A percentile compares a stretch with the other conserved stretches of the same genome.
phyloP scores from a whole-genome alignment of 306 rosid genomes.

The Fagus crenata region DNA sequence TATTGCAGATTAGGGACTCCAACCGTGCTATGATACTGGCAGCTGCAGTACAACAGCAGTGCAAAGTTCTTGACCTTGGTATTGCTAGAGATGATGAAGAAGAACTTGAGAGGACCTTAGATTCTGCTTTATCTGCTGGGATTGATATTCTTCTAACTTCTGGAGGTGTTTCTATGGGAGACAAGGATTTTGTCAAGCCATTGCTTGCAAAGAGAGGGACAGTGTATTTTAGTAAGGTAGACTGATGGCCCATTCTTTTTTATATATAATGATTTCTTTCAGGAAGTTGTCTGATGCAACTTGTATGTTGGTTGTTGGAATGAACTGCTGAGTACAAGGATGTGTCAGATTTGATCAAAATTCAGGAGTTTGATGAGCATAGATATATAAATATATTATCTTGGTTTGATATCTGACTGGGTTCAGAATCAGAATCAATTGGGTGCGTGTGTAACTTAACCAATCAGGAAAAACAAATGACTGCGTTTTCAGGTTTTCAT shows the following conservation, averaged over 20 bases:
- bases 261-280: neutral
- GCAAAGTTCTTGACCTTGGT: slow-evolving; percentile 82
- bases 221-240: slow-evolving; percentile 68
- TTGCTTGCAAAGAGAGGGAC: slow-evolving; percentile 74
- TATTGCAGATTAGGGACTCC: slow-evolving; percentile 89
- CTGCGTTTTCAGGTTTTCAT: slow-evolving; percentile 60
- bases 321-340: slow-evolving; percentile 10
- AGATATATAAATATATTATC: slow-evolving; percentile 22
- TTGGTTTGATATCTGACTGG: slow-evolving; percentile 9
- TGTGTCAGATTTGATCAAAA: neutral
- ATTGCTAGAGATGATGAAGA: slow-evolving; percentile 78
- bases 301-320: slow-evolving; percentile 19
- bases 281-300: slow-evolving; percentile 3
- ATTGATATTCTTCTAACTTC: slow-evolving; percentile 82
- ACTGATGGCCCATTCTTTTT: slow-evolving; percentile 18
- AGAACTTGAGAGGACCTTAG: slow-evolving; percentile 62
- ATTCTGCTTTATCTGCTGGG: slow-evolving; percentile 72
- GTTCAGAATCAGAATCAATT: no score
- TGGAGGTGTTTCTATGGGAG: slow-evolving; percentile 99
- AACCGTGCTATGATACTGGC: slow-evolving; percentile 92
- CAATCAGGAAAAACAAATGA: no score
- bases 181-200: slow-evolving; percentile 87
- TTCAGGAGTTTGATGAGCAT: slow-evolving; percentile 12
- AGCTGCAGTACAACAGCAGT: slow-evolving; percentile 68
- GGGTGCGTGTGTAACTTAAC: no score